phyloP scores from a whole-genome alignment of 192 early-diverging fungal species.

The Coemansia sp. region DNA sequence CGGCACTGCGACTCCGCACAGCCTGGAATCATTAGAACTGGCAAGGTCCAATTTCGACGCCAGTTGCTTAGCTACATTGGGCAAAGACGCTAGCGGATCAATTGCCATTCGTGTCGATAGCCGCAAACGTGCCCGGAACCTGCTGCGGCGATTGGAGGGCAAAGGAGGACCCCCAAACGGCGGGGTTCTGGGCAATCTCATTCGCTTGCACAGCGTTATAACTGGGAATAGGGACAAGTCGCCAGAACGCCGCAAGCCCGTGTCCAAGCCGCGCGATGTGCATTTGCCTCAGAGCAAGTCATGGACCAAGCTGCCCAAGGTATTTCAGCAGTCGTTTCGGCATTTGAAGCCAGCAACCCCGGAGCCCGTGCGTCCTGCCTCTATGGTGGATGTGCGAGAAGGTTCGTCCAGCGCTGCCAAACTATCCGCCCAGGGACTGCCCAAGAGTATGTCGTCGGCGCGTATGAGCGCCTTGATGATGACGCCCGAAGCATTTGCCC shows the following conservation, averaged over 20 bases:
- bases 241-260: not conserved
- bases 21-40: not conserved
- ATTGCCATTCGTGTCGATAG: conserved; percentile 27
- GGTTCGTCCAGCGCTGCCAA: not conserved
- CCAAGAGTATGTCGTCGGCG: conserved; percentile 21
- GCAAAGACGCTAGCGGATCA: conserved; percentile 16
- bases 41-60: conserved; percentile 38
- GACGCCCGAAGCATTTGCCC: conserved; percentile 31
- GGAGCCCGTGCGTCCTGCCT: conserved; percentile 1
- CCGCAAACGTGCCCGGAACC: conserved; percentile 21
- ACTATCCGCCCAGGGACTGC: not conserved
- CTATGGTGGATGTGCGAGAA: conserved; percentile 5
- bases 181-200: conserved; percentile 23
- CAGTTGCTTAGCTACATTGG: conserved; percentile 24
- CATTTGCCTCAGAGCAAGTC: conserved; percentile 7
- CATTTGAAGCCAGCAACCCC: conserved; percentile 4
- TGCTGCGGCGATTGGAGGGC: conserved; percentile 25
- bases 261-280: not conserved
- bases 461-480: conserved; percentile 32
- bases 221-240: conserved; percentile 9
- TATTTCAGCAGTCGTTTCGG: conserved; percentile 13
- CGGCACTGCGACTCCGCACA: not conserved
- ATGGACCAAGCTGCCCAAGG: conserved; percentile 1
- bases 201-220: conserved; percentile 19
- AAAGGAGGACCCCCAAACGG: conserved; percentile 6